These are phyloP conservation scores for Cordyceps farinosa DNA, from an alignment of 2,329 filamentous ascomycete species.

Conservation along the genomic window DNA sequence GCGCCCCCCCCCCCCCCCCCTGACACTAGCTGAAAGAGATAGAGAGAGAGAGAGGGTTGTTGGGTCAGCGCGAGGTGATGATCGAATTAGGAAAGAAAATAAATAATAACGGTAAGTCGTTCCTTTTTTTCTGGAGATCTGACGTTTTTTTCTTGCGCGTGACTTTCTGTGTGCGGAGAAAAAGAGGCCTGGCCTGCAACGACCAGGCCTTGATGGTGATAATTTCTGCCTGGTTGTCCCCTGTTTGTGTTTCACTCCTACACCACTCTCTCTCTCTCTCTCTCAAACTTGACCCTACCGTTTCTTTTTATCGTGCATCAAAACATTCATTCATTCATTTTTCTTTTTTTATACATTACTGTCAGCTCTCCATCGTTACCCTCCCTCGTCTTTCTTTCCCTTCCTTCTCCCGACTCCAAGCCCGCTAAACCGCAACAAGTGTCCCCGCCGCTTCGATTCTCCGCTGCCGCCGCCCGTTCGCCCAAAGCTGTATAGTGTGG, in stretches of 20 bases:
- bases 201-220: conserved; percentile 1
- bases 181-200: neutral
- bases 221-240: neutral
- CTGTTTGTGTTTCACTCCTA: conserved; percentile 10
- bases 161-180: neutral
- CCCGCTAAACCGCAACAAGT: neutral
- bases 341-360: neutral
- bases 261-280: neutral
- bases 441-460: neutral
- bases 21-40: neutral
- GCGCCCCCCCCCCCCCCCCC: neutral
- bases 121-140: neutral
- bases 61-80: conserved; percentile 5
- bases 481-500: neutral
- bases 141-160: neutral
- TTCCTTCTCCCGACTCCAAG: neutral
- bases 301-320: neutral
- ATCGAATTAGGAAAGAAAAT: conserved; percentile 10
- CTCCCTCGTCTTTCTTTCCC: neutral
- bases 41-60: neutral
- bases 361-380: neutral
- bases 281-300: neutral
- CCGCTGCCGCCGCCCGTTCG: neutral
- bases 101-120: neutral
- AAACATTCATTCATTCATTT: conserved; percentile 6